Percentiles rank a stretch among this genome's conserved stretches.
Conservation (phyloP, 495 filamentous ascomycete genomes). For the Neurospora sp. region DNA sequence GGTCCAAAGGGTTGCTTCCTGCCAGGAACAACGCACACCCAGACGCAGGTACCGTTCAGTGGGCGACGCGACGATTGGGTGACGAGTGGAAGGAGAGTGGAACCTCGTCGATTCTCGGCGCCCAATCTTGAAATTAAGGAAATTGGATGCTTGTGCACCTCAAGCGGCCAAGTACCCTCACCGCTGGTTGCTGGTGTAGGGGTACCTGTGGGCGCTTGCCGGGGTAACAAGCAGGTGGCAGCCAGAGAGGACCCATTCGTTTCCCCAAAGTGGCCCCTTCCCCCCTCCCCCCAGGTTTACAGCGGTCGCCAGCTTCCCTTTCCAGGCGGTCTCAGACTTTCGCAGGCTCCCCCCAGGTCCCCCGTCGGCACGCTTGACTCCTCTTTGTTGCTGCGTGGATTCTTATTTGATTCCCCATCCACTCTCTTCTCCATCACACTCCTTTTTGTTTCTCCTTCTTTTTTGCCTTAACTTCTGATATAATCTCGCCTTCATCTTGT, state of each 20-base stretch:
- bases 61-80: background rate
- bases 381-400: constrained; percentile 1
- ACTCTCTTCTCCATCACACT: constrained; percentile 9
- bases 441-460: constrained; percentile 3
- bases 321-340: background rate
- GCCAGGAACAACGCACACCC: background rate
- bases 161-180: constrained; percentile 6
- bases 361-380: background rate
- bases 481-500: background rate
- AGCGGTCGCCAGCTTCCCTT: constrained; percentile 8
- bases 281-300: constrained; percentile 2
- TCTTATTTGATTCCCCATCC: constrained; percentile 10
- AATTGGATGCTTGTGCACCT: constrained; percentile 10
- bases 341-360: background rate
- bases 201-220: constrained; percentile 8
- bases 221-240: background rate
- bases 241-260: constrained; percentile 2
- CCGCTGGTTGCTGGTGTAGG: constrained; percentile 4
- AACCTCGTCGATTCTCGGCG: background rate
- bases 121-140: constrained; percentile 25
- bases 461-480: constrained; percentile 1
- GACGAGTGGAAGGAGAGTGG: background rate
- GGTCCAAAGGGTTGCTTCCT: background rate
- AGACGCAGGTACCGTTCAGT: background rate
- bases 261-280: constrained; percentile 1